Evolutionary conservation across 805 yeast genomes (phyloP).

Genomic region (Limtongia smithiae): DNA sequence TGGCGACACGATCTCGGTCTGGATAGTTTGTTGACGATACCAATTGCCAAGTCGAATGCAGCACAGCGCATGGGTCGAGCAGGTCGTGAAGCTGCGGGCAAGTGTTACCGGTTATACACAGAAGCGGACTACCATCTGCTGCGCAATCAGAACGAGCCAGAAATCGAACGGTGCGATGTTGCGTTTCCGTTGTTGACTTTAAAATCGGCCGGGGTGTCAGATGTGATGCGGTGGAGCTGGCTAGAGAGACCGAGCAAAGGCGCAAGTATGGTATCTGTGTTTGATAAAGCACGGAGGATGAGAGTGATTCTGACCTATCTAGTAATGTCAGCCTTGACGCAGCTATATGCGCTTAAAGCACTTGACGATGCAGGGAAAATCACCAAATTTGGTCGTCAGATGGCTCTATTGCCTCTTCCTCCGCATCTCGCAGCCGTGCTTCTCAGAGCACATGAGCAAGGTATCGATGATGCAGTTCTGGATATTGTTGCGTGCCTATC

Average conservation of each 20-base stretch:
- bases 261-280: constrained; percentile 39
- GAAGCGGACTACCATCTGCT: constrained; percentile 64
- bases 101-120: constrained; percentile 77
- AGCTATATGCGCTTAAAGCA: constrained; percentile 75
- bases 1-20: constrained; percentile 87
- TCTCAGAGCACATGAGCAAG: constrained; percentile 57
- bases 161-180: constrained; percentile 81
- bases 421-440: constrained; percentile 88
- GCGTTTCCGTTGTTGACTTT: constrained; percentile 79
- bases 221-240: constrained; percentile 87
- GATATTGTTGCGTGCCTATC: constrained; percentile 92
- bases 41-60: constrained; percentile 92
- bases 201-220: constrained; percentile 77
- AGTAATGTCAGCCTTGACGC: constrained; percentile 67
- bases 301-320: no score
- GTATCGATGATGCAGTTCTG: constrained; percentile 54
- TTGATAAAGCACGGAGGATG: neutral
- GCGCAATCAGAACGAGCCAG: constrained; percentile 84
- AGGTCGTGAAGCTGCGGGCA: constrained; percentile 95
- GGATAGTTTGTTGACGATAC: constrained; percentile 87
- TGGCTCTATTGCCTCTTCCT: constrained; percentile 87
- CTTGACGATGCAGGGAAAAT: constrained; percentile 70
- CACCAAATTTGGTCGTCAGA: constrained; percentile 73
- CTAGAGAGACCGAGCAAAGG: constrained; percentile 83
- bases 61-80: constrained; percentile 97